A percentile compares a stretch with the other conserved stretches of the same genome.
phyloP scores from a whole-genome alignment of 805 yeast species.

The Cyberlindnera maritima region DNA sequence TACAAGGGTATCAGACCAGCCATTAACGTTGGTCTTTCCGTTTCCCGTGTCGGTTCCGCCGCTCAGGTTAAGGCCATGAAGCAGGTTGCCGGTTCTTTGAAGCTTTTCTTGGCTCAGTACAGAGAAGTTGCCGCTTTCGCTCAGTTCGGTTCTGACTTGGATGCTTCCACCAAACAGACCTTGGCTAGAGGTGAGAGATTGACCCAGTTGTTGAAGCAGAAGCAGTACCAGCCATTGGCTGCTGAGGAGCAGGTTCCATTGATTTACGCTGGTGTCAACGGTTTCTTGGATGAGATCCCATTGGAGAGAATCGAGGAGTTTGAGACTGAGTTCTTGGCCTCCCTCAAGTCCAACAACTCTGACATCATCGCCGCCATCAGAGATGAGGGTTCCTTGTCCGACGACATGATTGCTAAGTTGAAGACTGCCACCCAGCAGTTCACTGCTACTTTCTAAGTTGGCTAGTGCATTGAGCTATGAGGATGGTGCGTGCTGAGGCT shows the following conservation, averaged over 20 bases:
- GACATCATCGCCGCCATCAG: slow-evolving; percentile 81
- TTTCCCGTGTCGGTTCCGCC: slow-evolving; percentile 99
- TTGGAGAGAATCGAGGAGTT: slow-evolving; percentile 84
- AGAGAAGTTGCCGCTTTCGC: slow-evolving; percentile 99
- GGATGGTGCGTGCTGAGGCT: slow-evolving; percentile 4
- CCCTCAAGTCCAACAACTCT: slow-evolving; percentile 87
- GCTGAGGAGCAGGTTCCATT: slow-evolving; percentile 99
- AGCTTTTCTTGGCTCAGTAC: slow-evolving; percentile 99
- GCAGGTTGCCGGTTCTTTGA: slow-evolving; percentile 99
- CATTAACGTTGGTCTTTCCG: slow-evolving; percentile 99
- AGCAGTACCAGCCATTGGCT: slow-evolving; percentile 93
- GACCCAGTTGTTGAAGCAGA: slow-evolving; percentile 97
- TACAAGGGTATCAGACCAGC: slow-evolving; percentile 99
- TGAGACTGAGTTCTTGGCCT: slow-evolving; percentile 88
- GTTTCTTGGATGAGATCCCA: slow-evolving; percentile 88
- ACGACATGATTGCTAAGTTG: slow-evolving; percentile 82
- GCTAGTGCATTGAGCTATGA: slow-evolving; percentile 5
- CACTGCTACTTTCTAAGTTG: slow-evolving; percentile 76
- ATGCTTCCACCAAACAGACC: slow-evolving; percentile 99
- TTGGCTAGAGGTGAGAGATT: slow-evolving; percentile 99
- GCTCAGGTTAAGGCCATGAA: slow-evolving; percentile 99
- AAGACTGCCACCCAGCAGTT: slow-evolving; percentile 91
- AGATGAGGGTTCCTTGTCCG: slow-evolving; percentile 85
- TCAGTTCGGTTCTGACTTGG: slow-evolving; percentile 99
- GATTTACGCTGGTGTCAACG: slow-evolving; percentile 99